Percentiles rank a stretch among this genome's conserved stretches.
These are phyloP conservation scores for Trichosanthes cucumerina DNA, from an alignment of 306 rosid genomes.

Conservation along the genomic window DNA sequence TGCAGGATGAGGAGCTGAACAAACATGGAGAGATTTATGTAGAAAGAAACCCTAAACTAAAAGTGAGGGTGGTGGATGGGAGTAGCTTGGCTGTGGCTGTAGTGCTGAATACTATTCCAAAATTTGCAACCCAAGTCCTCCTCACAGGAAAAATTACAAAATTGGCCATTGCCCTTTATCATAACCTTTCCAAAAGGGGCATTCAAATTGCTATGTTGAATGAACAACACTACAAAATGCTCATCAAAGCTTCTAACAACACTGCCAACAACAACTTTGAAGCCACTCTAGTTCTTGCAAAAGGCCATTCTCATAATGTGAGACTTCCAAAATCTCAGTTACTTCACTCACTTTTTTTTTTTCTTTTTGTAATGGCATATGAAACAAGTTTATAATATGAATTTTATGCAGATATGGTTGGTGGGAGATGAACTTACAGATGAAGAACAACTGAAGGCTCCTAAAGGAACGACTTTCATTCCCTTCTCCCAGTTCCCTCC, in stretches of 20 bases:
- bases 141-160: slow-evolving; percentile 58
- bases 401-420: slow-evolving; percentile 44
- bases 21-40: slow-evolving; percentile 43
- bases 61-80: slow-evolving; percentile 59
- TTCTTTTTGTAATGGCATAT: background rate
- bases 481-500: slow-evolving; percentile 72
- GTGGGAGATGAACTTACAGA: slow-evolving; percentile 42
- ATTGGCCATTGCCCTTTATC: slow-evolving; percentile 45
- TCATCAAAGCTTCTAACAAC: slow-evolving; percentile 14
- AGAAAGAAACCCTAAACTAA: slow-evolving; percentile 30
- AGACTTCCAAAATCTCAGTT: background rate
- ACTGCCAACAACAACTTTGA: background rate
- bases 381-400: background rate
- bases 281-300: slow-evolving; percentile 23
- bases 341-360: background rate
- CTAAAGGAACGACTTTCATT: slow-evolving; percentile 55
- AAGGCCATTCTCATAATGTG: slow-evolving; percentile 34
- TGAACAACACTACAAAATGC: slow-evolving; percentile 27
- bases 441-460: slow-evolving; percentile 48
- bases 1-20: slow-evolving; percentile 54
- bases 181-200: slow-evolving; percentile 31
- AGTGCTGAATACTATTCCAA: slow-evolving; percentile 43
- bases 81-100: slow-evolving; percentile 49
- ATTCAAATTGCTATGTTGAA: slow-evolving; percentile 37
- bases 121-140: slow-evolving; percentile 48